Evolutionary conservation across 148 eudicot species (phyloP).

Genomic region (Dysphania ambrosioides): DNA sequence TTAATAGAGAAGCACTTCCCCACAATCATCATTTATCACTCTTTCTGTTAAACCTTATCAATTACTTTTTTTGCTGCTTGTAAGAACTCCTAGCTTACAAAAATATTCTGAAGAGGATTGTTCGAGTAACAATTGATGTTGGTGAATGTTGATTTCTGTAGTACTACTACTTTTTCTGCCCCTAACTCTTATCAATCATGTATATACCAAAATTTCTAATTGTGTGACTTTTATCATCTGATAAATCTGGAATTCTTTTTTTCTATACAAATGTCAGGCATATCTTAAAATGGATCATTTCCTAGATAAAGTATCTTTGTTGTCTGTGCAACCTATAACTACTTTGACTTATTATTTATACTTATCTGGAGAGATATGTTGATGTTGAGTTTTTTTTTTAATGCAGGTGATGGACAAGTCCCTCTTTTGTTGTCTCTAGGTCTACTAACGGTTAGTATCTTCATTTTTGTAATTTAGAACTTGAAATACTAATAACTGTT

Average conservation of each 20-base stretch:
- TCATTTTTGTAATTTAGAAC: background rate
- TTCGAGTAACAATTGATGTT: too few species aligned
- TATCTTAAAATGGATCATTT: background rate
- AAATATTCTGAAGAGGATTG: too few species aligned
- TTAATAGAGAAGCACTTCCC: background rate
- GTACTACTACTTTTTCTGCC: background rate
- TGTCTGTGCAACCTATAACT: background rate
- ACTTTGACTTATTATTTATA: background rate
- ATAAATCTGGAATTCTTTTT: too few species aligned
- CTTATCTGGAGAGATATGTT: background rate
- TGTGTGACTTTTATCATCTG: background rate
- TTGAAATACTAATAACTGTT: constrained; percentile 9
- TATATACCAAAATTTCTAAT: background rate
- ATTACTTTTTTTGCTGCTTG: too few species aligned
- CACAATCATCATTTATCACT: background rate
- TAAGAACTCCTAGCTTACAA: background rate
- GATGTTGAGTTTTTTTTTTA: constrained; percentile 16
- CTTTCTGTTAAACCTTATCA: too few species aligned
- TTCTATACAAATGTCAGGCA: too few species aligned
- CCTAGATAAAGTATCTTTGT: background rate
- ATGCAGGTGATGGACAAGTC: constrained; percentile 88
- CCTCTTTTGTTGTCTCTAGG: constrained; percentile 83
- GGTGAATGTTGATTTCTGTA: background rate
- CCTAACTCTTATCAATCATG: background rate
- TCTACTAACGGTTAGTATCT: constrained; percentile 68